Conservation (phyloP, 1,284 basidiomycete species). For the Ustilago bromivora region DNA sequence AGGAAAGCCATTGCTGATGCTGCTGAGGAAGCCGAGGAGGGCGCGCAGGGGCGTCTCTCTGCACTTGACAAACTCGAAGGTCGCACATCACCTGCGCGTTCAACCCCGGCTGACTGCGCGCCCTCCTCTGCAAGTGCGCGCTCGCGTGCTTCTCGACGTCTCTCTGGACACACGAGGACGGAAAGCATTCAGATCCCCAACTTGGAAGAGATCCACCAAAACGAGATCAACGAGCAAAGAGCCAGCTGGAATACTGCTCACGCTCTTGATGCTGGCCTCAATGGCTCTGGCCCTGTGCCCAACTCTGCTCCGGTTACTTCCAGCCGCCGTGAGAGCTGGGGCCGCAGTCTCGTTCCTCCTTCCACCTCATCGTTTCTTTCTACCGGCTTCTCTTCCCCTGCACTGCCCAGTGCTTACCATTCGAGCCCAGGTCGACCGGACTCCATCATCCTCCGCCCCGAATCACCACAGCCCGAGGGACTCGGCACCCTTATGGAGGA, state of each 20-base stretch:
- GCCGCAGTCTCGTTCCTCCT: constrained; percentile 27
- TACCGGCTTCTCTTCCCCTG: constrained; percentile 33
- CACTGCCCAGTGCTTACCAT: constrained; percentile 23
- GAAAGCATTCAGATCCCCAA: constrained; percentile 63
- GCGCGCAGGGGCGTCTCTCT: constrained; percentile 52
- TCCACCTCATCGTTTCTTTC: constrained; percentile 22
- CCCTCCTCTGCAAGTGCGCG: constrained; percentile 10
- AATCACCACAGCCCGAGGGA: constrained; percentile 52
- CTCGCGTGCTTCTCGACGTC: constrained; percentile 39
- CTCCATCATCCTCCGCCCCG: constrained; percentile 44
- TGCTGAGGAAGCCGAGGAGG: constrained; percentile 26
- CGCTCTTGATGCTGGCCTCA: constrained; percentile 21
- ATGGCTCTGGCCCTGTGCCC: constrained; percentile 11
- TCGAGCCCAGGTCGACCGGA: constrained; percentile 47
- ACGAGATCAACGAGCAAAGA: constrained; percentile 48
- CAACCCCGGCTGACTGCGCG: not conserved
- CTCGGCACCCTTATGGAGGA: constrained; percentile 62
- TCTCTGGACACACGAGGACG: constrained; percentile 47
- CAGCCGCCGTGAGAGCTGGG: constrained; percentile 40
- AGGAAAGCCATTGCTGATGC: constrained; percentile 39
- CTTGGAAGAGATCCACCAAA: constrained; percentile 61
- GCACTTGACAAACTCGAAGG: constrained; percentile 66
- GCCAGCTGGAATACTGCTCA: constrained; percentile 43
- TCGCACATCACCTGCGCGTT: constrained; percentile 17
- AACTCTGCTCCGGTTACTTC: constrained; percentile 18